Conservation (phyloP, 306 rosid species). For the Pyrus communis region DNA sequence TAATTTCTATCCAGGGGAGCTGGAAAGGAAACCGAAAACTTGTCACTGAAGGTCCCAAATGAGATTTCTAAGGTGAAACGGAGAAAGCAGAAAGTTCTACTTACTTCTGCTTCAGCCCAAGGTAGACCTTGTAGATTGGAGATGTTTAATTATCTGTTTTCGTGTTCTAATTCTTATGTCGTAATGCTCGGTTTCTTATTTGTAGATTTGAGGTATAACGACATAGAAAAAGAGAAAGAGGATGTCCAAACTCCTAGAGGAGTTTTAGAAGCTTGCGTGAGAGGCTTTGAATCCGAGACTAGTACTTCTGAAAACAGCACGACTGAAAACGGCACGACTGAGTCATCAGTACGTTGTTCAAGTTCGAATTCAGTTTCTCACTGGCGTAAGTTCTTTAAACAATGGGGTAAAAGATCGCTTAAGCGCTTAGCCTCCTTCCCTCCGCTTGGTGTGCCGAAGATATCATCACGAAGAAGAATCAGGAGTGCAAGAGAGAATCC, state of each 20-base stretch:
- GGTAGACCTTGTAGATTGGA: constrained; percentile 25
- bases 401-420: constrained; percentile 31
- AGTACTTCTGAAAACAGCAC: constrained; percentile 7
- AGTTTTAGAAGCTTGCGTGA: constrained; percentile 52
- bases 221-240: constrained; percentile 56
- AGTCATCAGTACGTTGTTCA: constrained; percentile 17
- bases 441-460: constrained; percentile 38
- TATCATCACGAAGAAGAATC: constrained; percentile 44
- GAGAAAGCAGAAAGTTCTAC: constrained; percentile 10
- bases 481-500: constrained; percentile 39
- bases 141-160: neutral
- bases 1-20: constrained; percentile 25
- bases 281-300: constrained; percentile 20
- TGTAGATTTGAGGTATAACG: constrained; percentile 55
- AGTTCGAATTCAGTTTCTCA: constrained; percentile 26
- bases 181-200: constrained; percentile 1
- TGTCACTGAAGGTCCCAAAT: constrained; percentile 9
- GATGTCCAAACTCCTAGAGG: constrained; percentile 72
- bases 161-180: neutral
- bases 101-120: constrained; percentile 36
- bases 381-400: constrained; percentile 41
- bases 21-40: constrained; percentile 1
- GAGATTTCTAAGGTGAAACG: constrained; percentile 4
- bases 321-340: neutral
- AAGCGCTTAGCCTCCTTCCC: constrained; percentile 45